Evolutionary conservation across 1,139 yeast genomes (phyloP), one percentile per base, ranked within the genome.

Genomic region (Yarrowia galli): DNA sequence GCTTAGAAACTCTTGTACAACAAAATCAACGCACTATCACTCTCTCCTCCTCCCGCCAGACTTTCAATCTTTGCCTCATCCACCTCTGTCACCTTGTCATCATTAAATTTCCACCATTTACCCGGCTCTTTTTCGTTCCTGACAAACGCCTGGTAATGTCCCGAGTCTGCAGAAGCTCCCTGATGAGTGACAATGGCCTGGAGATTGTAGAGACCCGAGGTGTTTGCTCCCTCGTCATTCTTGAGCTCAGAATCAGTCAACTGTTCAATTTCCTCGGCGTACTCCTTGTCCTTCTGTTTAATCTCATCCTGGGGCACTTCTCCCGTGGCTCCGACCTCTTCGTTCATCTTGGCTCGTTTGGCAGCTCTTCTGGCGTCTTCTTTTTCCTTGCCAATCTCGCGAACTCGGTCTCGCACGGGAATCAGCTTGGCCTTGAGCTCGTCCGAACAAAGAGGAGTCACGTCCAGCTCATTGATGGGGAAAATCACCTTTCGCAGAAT

Each of bases 11-110:
- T 96, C 75, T 89, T 89, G 82, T 95, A 95, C 68, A 95, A 79
- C 72, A 93, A 83, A 70, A 96, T 88, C 79, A 95, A 85, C 1
- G 99, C 99, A 74, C 96, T 88, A 79, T 95, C 99, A 73, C 97
- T 88, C 80, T 96, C 99, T 70, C 99, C 98, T 67, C 99, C 99
- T 61, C 99, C 99, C 10, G 98, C 91, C 71, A 96, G 83, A 68
- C 85, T 80, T 76, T 92, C 97, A 71, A 95, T 87, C 76, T 86
- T 91, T 67, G 92, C 96, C 75, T 87, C 90, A 69, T 83, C 85
- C 18, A 93, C 92, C 49, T 84, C 80, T 12, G 87, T 81, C n/a
- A 96, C 97, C 76, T 89, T 89, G 78, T 93, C 97, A 77, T 95
- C 99, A 77, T 95, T 92, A 79, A 92, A 96, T 76, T 88, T 89